Evolutionary conservation across 116 monocot genomes (phyloP), one percentile per base, ranked within the genome.

Genomic region (Iris pallida): DNA sequence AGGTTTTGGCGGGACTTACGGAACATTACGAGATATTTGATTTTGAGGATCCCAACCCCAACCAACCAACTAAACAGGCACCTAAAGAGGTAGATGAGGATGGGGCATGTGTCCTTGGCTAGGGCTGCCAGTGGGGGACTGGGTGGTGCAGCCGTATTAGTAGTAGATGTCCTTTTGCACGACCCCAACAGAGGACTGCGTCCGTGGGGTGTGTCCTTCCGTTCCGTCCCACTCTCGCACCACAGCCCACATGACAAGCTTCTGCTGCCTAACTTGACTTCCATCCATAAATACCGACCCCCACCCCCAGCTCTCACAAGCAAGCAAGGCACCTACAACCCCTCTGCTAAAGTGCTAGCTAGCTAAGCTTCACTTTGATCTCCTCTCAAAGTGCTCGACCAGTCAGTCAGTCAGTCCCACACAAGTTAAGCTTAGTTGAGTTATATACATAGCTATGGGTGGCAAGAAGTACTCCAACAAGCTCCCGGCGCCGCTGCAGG

Each of bases 391-490:
- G 7, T 51, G 13, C 7, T 51, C 4, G 13, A 51, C 49, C 7
- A n/a, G n/a, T n/a, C n/a, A n/a, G n/a, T n/a, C n/a, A n/a, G n/a
- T n/a, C n/a, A n/a, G n/a, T n/a, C n/a, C n/a, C n/a, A n/a, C n/a
- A n/a, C n/a, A n/a, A n/a, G n/a, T n/a, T n/a, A n/a, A n/a, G n/a
- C n/a, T n/a, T n/a, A n/a, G n/a, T n/a, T n/a, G n/a, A n/a, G n/a
- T n/a, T n/a, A n/a, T n/a, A n/a, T n/a, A n/a, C n/a, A n/a, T n/a
- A n/a, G n/a, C n/a, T n/a, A n/a, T n/a, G n/a, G n/a, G 70, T 53
- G 70, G 56, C 78, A 82, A 78, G 66, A 30, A 30, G 30, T 30
- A 30, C 30, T 48, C 70, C 8, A 61, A 55, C 68, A 84, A 76
- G 70, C 45, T 77, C 19, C 2, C 57, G 12, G 79, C 77, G 63